phyloP scores from a whole-genome alignment of 805 yeast genomes.

The Pichia deserticola region DNA sequence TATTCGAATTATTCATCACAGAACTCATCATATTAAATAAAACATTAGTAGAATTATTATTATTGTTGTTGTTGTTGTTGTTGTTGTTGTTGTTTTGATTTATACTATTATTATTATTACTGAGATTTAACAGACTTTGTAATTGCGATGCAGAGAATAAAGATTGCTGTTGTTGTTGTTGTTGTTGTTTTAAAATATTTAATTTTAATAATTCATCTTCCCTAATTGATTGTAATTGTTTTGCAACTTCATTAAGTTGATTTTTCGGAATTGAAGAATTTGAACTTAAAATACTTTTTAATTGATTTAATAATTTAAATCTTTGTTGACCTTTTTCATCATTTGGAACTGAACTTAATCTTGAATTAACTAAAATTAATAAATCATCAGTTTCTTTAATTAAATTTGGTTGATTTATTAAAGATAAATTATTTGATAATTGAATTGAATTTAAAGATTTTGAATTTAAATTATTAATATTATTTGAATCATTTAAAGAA shows the following conservation, averaged over 20 bases:
- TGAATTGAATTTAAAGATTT: background rate
- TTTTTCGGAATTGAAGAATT: constrained; percentile 21
- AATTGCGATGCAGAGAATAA: constrained; percentile 14
- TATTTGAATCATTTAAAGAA: constrained; percentile 1
- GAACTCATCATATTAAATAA: constrained; percentile 21
- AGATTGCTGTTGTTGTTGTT: constrained; percentile 13
- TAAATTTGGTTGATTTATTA: constrained; percentile 13
- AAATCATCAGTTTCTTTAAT: constrained; percentile 30
- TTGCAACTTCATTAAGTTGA: constrained; percentile 26
- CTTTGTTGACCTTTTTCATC: constrained; percentile 38
- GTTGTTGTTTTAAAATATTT: constrained; percentile 17
- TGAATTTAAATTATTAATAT: background rate
- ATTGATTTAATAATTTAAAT: constrained; percentile 37
- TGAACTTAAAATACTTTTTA: constrained; percentile 32
- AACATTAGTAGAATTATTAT: constrained; percentile 14
- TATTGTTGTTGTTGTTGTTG: background rate
- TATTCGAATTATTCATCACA: constrained; percentile 2
- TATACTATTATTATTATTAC: background rate
- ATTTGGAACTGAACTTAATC: constrained; percentile 28
- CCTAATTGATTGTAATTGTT: constrained; percentile 26
- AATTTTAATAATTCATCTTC: constrained; percentile 28
- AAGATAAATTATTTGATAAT: background rate
- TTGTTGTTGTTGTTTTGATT: background rate
- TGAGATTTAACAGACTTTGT: constrained; percentile 10
- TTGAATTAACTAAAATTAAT: constrained; percentile 35